These are phyloP conservation scores for Skeletonema grethae DNA, from an alignment of 108 stramenopile genomes.

Conservation along the genomic window DNA sequence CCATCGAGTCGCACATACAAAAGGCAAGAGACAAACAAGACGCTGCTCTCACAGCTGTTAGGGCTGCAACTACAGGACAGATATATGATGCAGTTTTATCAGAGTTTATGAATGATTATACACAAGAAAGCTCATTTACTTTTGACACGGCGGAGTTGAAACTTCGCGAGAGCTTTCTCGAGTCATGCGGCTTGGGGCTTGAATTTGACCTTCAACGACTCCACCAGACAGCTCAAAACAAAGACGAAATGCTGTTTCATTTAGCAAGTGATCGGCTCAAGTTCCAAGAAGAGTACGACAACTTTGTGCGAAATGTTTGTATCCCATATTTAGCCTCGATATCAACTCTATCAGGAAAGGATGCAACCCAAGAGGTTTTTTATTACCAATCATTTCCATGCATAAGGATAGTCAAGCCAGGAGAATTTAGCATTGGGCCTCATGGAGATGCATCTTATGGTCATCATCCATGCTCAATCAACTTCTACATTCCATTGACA, in stretches of 20 bases:
- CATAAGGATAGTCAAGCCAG: constrained; percentile 60
- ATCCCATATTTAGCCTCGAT: constrained; percentile 37
- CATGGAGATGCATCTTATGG: constrained; percentile 72
- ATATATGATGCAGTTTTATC: constrained; percentile 10
- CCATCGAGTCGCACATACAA: constrained; percentile 60
- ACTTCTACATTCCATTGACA: constrained; percentile 65
- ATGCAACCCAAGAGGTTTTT: constrained; percentile 23
- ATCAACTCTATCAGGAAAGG: neutral
- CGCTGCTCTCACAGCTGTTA: constrained; percentile 49
- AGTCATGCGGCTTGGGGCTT: constrained; percentile 14
- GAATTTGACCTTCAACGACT: constrained; percentile 48
- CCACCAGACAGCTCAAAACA: constrained; percentile 26
- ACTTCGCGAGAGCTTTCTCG: constrained; percentile 42
- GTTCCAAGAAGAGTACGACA: constrained; percentile 56
- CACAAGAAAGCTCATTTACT: constrained; percentile 40
- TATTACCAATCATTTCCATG: constrained; percentile 82
- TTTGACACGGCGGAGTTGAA: constrained; percentile 25
- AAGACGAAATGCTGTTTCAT: constrained; percentile 43
- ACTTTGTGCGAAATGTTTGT: constrained; percentile 57
- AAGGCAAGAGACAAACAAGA: constrained; percentile 48
- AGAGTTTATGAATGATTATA: neutral
- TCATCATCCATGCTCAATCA: constrained; percentile 68
- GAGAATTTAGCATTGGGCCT: constrained; percentile 74
- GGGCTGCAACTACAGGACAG: constrained; percentile 34
- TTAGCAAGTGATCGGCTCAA: constrained; percentile 22